Percentiles rank a stretch among this genome's conserved stretches.
phyloP scores from a whole-genome alignment of 495 filamentous ascomycete species.

The Podospora tetraspora region DNA sequence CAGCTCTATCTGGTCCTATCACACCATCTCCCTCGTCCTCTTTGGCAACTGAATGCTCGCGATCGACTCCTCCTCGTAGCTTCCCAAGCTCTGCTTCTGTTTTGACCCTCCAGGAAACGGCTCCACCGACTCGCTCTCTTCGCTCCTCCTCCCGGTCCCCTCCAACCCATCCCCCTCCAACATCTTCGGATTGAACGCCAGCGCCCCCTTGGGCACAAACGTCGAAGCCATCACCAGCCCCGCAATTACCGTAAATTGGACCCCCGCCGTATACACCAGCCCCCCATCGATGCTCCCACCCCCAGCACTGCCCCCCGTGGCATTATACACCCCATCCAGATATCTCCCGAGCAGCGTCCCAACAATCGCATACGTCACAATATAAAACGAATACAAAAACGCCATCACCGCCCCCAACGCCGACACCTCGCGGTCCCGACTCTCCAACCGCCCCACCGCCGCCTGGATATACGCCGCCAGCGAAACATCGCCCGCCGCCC shows the following conservation, averaged over 20 bases:
- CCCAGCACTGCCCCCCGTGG: slow-evolving; percentile 19
- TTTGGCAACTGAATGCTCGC: neutral
- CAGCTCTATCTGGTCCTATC: neutral
- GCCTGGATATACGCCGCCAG: slow-evolving; percentile 44
- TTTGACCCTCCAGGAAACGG: neutral
- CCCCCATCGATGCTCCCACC: slow-evolving; percentile 20
- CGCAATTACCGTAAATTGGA: slow-evolving; percentile 39
- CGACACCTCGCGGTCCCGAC: slow-evolving; percentile 36
- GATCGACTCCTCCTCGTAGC: neutral
- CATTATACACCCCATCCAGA: slow-evolving; percentile 32
- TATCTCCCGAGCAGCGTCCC: slow-evolving; percentile 39
- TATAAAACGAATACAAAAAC: slow-evolving; percentile 44
- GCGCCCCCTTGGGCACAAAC: slow-evolving; percentile 35
- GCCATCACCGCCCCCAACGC: slow-evolving; percentile 45
- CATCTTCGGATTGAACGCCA: slow-evolving; percentile 36
- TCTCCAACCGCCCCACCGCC: slow-evolving; percentile 33
- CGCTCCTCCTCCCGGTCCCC: slow-evolving; percentile 9
- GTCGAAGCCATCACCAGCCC: slow-evolving; percentile 33
- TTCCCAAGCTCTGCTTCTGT: neutral
- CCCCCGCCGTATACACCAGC: slow-evolving; percentile 31
- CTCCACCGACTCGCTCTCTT: neutral
- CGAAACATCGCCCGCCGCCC: slow-evolving; percentile 45
- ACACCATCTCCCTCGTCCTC: slow-evolving; percentile 1
- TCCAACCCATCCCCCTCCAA: slow-evolving; percentile 34
- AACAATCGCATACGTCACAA: slow-evolving; percentile 39